Evolutionary conservation across 768 basidiomycete species (phyloP), one percentile per base, ranked within the genome.

Genomic region (Boletus edulis): DNA sequence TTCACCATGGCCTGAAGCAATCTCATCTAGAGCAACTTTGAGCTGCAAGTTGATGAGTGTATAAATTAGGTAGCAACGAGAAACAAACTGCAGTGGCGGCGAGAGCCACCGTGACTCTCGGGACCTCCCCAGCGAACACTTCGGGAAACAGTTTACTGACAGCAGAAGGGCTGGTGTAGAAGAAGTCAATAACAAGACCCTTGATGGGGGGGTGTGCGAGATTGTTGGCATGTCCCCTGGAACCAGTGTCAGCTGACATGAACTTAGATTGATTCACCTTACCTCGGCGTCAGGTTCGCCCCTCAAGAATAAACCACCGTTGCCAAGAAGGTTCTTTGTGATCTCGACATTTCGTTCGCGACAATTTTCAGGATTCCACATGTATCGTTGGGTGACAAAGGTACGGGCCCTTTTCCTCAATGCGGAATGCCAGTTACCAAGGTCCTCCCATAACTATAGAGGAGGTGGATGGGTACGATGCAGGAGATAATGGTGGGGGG

Each of bases 211-310:
- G 5, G 55, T 51, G 54, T 1, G 46, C 31, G 4, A 59, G 39
- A n/a, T 59, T 59, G 14, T 55, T 58, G 4, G n/a, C 37, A 18
- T 38, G 49, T 14, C n/a, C 46, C 54, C 44, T 54, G 49, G 4
- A 27, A 27, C 27, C 27, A 8, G 27, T 27, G 27, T 27, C 27
- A 27, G 27, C 27, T 6, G 27, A 27, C 27, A 27, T 27, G 27
- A 27, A 27, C 27, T 27, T 27, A 27, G 24, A 43, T 22, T 20
- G 12, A 17, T 18, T 29, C 3, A 11, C 17, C 56, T 46, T 46
- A 56, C 27, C n/a, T 56, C 22, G 1, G 20, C 39, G 13, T 56
- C 55, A 10, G 11, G 2, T 10, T 51, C 51, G 34, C 53, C 27
- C 34, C 20, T 57, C 37, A 43, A 31, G n/a, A 48, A 57, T 8